phyloP scores from a whole-genome alignment of 352 stramenopile species.

The Phytophthora cactorum region DNA sequence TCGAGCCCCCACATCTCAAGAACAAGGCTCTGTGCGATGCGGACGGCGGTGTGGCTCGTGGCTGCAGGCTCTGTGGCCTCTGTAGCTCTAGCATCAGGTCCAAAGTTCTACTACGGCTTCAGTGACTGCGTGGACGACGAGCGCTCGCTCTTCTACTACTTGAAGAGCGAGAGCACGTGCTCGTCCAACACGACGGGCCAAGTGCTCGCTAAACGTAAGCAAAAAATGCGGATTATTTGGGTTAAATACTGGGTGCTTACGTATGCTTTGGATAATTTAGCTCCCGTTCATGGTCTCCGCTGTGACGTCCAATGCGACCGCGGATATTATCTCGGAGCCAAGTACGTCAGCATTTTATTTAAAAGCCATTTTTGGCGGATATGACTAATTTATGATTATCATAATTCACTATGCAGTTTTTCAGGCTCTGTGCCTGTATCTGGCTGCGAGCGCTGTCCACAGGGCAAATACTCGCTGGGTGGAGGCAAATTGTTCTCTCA shows the following conservation, averaged over 20 bases:
- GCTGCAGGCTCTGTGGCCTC: neutral
- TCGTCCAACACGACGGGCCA: conserved; percentile 35
- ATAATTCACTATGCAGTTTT: conserved; percentile 47
- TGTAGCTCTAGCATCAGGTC: neutral
- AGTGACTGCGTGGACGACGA: conserved; percentile 82
- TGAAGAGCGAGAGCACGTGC: conserved; percentile 58
- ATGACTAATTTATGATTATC: conserved; percentile 5
- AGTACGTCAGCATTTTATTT: conserved; percentile 47
- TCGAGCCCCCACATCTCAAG: conserved; percentile 29
- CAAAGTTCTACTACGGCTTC: conserved; percentile 72
- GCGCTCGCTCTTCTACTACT: conserved; percentile 81
- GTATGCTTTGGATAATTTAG: conserved; percentile 31
- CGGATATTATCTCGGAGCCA: conserved; percentile 77
- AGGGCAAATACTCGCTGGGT: conserved; percentile 80
- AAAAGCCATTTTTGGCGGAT: neutral
- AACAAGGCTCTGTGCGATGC: conserved; percentile 18
- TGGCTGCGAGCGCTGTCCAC: conserved; percentile 71
- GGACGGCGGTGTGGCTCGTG: conserved; percentile 11
- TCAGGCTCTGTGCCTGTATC: conserved; percentile 61
- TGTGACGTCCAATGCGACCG: conserved; percentile 78
- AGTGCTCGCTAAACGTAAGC: conserved; percentile 58
- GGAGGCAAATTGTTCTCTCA: conserved; percentile 78
- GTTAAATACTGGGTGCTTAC: neutral
- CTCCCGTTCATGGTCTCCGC: conserved; percentile 67
- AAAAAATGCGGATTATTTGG: neutral